Evolutionary conservation across 192 early-diverging fungal genomes (phyloP).

Genomic region (Lobosporangium transversale): DNA sequence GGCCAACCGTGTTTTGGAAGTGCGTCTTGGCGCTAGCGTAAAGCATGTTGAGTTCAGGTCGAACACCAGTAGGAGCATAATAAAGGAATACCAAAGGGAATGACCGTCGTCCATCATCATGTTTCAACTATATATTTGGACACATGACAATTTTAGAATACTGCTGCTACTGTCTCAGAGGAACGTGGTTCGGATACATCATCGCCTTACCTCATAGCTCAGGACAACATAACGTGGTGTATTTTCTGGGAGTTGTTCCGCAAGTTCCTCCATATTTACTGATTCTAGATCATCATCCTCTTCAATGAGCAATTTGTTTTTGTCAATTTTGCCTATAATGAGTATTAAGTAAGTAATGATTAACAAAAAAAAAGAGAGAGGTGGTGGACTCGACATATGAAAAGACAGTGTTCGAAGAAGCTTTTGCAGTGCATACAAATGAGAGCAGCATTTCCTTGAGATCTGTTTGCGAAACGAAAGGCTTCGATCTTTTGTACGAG

Average conservation of each 20-base stretch:
- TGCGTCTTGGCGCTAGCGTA: constrained; percentile 74
- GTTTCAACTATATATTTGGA: constrained; percentile 58
- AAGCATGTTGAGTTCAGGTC: constrained; percentile 60
- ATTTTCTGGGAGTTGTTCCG: constrained; percentile 66
- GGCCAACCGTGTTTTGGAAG: constrained; percentile 66
- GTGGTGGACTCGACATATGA: neutral
- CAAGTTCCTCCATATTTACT: constrained; percentile 53
- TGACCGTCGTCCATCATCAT: constrained; percentile 71
- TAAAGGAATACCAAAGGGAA: constrained; percentile 81
- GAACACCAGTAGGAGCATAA: constrained; percentile 63
- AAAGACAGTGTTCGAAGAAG: neutral
- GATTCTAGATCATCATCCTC: constrained; percentile 61
- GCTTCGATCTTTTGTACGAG: constrained; percentile 59
- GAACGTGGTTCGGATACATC: too few relatives aligned
- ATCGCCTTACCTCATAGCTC: constrained; percentile 65
- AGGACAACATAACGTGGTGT: constrained; percentile 70
- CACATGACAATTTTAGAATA: neutral
- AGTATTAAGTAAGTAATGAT: neutral
- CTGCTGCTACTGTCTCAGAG: too few relatives aligned
- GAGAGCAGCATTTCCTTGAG: constrained; percentile 61
- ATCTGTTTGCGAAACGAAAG: constrained; percentile 64
- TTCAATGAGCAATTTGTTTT: constrained; percentile 56
- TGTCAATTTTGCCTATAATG: constrained; percentile 64
- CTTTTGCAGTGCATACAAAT: constrained; percentile 57
- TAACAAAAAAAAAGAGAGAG: neutral